Conservation (phyloP, 495 filamentous ascomycete species). For the Penicillium malachiteum region DNA sequence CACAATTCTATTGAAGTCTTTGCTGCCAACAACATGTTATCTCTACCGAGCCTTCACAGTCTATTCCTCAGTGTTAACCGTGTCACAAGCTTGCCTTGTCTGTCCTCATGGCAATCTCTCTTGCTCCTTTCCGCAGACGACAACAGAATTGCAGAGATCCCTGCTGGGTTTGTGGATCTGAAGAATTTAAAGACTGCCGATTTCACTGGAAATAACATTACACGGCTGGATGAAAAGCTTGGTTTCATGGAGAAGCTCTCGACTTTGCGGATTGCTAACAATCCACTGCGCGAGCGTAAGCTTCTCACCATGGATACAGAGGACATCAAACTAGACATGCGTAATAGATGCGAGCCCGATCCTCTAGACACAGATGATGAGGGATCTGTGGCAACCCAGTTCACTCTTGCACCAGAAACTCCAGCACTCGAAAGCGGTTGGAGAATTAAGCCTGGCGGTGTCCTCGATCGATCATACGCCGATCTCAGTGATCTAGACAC, state of each 20-base stretch:
- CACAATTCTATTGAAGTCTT: constrained; percentile 67
- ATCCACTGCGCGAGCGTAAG: constrained; percentile 84
- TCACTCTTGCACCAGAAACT: constrained; percentile 44
- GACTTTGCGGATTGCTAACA: constrained; percentile 73
- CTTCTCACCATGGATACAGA: constrained; percentile 76
- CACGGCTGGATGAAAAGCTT: constrained; percentile 69
- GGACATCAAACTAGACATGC: constrained; percentile 76
- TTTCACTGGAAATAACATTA: constrained; percentile 80
- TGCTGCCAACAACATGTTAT: constrained; percentile 48
- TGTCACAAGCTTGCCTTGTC: constrained; percentile 65
- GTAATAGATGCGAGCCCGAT: constrained; percentile 63
- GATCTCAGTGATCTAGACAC: constrained; percentile 51
- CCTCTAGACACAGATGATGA: constrained; percentile 43
- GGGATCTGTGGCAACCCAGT: constrained; percentile 46
- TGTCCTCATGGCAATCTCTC: constrained; percentile 70
- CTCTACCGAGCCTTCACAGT: constrained; percentile 70
- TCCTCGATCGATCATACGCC: constrained; percentile 71
- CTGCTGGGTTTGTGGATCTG: constrained; percentile 68
- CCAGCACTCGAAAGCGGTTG: constrained; percentile 43
- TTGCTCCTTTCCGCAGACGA: constrained; percentile 72
- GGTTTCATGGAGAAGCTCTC: constrained; percentile 76
- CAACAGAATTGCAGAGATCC: constrained; percentile 73
- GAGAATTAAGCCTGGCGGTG: constrained; percentile 66
- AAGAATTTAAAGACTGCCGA: constrained; percentile 69
- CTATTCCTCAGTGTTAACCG: constrained; percentile 76